A percentile compares a stretch with the other conserved stretches of the same genome.
Conservation (phyloP, 768 basidiomycete species). For the Harrya chromipes region DNA sequence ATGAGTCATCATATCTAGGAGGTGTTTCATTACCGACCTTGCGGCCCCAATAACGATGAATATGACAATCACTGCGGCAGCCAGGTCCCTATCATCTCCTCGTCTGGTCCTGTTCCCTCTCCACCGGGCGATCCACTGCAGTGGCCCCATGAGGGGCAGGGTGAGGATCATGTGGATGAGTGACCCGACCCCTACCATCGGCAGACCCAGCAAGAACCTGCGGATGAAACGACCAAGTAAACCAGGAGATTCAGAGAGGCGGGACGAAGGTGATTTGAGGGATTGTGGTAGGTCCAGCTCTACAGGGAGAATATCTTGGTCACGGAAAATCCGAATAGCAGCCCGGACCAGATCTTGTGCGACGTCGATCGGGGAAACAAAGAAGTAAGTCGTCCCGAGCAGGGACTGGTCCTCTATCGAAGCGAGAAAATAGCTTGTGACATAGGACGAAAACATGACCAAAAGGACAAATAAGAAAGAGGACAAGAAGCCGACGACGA, state of each 20-base stretch:
- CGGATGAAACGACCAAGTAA: conserved; percentile 55
- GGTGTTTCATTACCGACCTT: conserved; percentile 42
- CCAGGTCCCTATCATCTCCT: conserved; percentile 57
- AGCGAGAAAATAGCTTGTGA: conserved; percentile 64
- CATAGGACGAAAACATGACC: conserved; percentile 65
- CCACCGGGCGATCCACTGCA: conserved; percentile 69
- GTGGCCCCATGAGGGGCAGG: conserved; percentile 58
- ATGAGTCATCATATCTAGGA: conserved; percentile 7
- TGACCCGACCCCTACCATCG: conserved; percentile 74
- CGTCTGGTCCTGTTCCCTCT: conserved; percentile 52
- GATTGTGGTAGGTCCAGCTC: conserved; percentile 17
- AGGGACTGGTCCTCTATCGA: conserved; percentile 54
- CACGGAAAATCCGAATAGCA: conserved; percentile 58
- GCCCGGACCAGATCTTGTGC: conserved; percentile 60
- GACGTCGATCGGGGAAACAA: conserved; percentile 54
- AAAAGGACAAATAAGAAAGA: conserved; percentile 59
- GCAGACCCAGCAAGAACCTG: conserved; percentile 75
- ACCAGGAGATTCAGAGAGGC: conserved; percentile 37
- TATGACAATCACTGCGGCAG: conserved; percentile 60
- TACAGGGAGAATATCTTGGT: conserved; percentile 44
- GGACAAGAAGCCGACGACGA: conserved; percentile 60
- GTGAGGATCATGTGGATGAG: conserved; percentile 70
- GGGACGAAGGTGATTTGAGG: conserved; percentile 16
- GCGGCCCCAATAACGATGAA: conserved; percentile 60
- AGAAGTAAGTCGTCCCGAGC: conserved; percentile 35